phyloP scores from a whole-genome alignment of 1,284 basidiomycete genomes.

The Somion occarium region DNA sequence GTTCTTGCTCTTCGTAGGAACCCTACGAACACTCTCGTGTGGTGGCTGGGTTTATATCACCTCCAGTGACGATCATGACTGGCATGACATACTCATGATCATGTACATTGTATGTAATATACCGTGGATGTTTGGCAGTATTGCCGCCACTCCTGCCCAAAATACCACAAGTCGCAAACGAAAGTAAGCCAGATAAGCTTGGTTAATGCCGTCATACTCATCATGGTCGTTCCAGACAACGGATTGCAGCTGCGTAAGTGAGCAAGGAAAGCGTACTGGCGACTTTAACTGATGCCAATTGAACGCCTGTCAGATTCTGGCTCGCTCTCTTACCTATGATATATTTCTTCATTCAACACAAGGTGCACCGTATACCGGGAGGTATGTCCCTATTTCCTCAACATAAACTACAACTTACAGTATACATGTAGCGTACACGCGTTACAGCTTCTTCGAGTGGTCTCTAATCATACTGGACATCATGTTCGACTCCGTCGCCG shows the following conservation, averaged over 20 bases:
- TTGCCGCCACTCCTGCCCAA: slow-evolving; percentile 46
- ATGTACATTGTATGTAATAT: slow-evolving; percentile 75
- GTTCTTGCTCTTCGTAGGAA: slow-evolving; percentile 58
- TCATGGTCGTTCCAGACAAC: slow-evolving; percentile 33
- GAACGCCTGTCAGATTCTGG: slow-evolving; percentile 54
- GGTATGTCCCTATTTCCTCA: slow-evolving; percentile 37
- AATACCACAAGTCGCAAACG: slow-evolving; percentile 37
- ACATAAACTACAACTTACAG: slow-evolving; percentile 5
- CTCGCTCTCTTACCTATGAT: slow-evolving; percentile 66
- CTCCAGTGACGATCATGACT: slow-evolving; percentile 73
- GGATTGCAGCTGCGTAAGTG: slow-evolving; percentile 47
- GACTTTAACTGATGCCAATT: background rate
- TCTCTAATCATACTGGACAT: slow-evolving; percentile 77
- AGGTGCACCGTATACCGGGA: slow-evolving; percentile 73
- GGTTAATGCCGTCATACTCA: slow-evolving; percentile 3
- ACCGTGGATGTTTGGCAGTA: slow-evolving; percentile 85
- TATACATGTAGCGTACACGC: slow-evolving; percentile 66
- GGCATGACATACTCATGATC: slow-evolving; percentile 90
- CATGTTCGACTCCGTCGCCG: slow-evolving; percentile 67
- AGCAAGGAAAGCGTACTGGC: background rate
- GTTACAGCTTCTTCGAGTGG: slow-evolving; percentile 88
- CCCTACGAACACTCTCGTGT: slow-evolving; percentile 78
- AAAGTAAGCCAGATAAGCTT: slow-evolving; percentile 40
- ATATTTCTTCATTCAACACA: slow-evolving; percentile 84
- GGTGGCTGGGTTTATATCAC: slow-evolving; percentile 95